Evolutionary conservation across 2,329 filamentous ascomycete species (phyloP).

Genomic region (Pestalotiopsis sp.): DNA sequence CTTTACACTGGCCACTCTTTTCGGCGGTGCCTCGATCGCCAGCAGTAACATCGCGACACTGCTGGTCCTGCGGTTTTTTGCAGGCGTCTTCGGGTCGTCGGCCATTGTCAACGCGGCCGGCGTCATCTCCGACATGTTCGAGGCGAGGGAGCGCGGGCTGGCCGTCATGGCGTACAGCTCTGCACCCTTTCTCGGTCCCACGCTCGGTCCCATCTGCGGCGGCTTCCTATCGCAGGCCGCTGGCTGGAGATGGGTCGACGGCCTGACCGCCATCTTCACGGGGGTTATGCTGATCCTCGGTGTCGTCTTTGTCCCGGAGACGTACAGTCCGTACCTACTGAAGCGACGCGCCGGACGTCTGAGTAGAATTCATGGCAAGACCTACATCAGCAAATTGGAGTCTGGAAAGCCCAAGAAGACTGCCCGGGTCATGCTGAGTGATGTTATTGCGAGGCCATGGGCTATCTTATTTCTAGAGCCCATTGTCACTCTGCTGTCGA

Average conservation of each 20-base stretch:
- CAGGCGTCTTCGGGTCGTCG: slow-evolving; percentile 54
- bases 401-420: slow-evolving; percentile 37
- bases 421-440: slow-evolving; percentile 51
- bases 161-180: slow-evolving; percentile 66
- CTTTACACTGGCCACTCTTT: slow-evolving; percentile 54
- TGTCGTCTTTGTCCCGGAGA: slow-evolving; percentile 55
- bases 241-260: slow-evolving; percentile 71
- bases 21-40: slow-evolving; percentile 57
- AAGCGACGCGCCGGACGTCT: slow-evolving; percentile 52
- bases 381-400: slow-evolving; percentile 55
- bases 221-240: slow-evolving; percentile 64
- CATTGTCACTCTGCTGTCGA: slow-evolving; percentile 64
- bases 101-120: slow-evolving; percentile 56
- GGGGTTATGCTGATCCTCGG: slow-evolving; percentile 58
- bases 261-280: slow-evolving; percentile 63
- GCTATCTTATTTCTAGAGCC: slow-evolving; percentile 69
- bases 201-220: slow-evolving; percentile 62
- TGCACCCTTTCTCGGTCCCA: slow-evolving; percentile 67
- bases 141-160: slow-evolving; percentile 46
- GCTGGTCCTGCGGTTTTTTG: slow-evolving; percentile 65
- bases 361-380: slow-evolving; percentile 52
- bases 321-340: slow-evolving; percentile 59
- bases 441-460: slow-evolving; percentile 64
- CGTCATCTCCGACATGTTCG: slow-evolving; percentile 57
- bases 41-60: slow-evolving; percentile 54